Evolutionary conservation across 768 basidiomycete species (phyloP), one percentile per base, ranked within the genome.

Genomic region (Leucocoprinus sp.): DNA sequence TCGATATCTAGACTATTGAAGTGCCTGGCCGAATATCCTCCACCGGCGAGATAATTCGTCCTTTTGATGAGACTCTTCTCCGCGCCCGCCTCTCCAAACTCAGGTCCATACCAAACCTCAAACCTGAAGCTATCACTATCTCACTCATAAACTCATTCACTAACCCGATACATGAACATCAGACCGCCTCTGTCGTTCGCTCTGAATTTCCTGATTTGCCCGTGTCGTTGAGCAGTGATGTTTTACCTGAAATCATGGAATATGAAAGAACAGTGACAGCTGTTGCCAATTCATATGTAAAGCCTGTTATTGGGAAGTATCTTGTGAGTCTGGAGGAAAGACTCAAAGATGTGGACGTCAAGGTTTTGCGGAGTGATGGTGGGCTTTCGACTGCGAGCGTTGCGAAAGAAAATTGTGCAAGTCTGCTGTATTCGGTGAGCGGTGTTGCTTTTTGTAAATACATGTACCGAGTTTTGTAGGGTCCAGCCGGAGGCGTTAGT

Each of bases 191-290:
- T 15, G 33, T 57, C 22, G 37, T 59, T 12, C 50, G 43, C 21
- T 36, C 50, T 8, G 59, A 60, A 22, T 60, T 60, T 39, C 59
- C 59, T 2, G 47, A 39, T 12, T n/a, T 59, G 12, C 59, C 59
- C 2, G 46, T 60, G 5, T 59, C 54, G 31, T 41, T 60, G 14
- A 57, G 55, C 15, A 55, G 52, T 39, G 51, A 55, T 23, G 52
- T 60, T 23, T 41, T 57, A 17, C 56, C 59, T 1, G 59, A 60
- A 34, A 38, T 60, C 28, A 55, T 54, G 52, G 59, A 60, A 37
- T 60, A 60, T 37, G 59, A 59, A 44, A 45, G 60, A 23, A 60
- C 60, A 11, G 50, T 61, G 37, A 61, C 60, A 1, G 56, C 58
- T 0, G 58, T 61, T 24, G 60, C 56, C 6, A 57, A 57, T 46